phyloP scores from a whole-genome alignment of 2,329 filamentous ascomycete species.

The Blastomyces silverae region DNA sequence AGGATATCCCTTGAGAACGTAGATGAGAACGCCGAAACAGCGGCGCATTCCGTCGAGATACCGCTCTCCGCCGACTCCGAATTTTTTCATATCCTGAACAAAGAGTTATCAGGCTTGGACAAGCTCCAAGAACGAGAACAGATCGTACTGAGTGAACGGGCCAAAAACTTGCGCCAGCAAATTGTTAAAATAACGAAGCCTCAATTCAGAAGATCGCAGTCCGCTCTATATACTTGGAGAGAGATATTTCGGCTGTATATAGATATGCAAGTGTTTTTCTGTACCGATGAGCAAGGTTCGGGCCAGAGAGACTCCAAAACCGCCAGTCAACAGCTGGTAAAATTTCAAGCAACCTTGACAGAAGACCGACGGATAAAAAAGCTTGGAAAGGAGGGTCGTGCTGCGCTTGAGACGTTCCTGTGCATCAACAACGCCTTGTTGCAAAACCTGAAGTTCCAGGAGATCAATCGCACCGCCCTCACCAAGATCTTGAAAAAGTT shows the following conservation, averaged over 20 bases:
- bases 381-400: conserved; percentile 55
- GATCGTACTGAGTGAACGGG: conserved; percentile 55
- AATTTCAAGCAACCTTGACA: conserved; percentile 62
- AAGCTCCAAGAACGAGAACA: conserved; percentile 61
- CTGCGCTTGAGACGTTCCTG: conserved; percentile 62
- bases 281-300: conserved; percentile 63
- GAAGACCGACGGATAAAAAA: conserved; percentile 44
- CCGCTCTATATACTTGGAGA: conserved; percentile 68
- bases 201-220: conserved; percentile 54
- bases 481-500: conserved; percentile 87
- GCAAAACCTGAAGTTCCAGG: conserved; percentile 74
- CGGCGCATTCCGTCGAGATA: conserved; percentile 55
- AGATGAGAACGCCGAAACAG: conserved; percentile 18
- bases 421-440: conserved; percentile 67
- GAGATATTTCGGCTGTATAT: conserved; percentile 76
- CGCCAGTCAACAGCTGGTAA: conserved; percentile 61
- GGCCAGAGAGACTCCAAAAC: conserved; percentile 59
- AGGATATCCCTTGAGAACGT: background rate
- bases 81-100: conserved; percentile 71
- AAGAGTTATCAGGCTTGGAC: conserved; percentile 63
- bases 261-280: conserved; percentile 75
- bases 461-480: conserved; percentile 72
- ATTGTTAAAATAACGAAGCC: conserved; percentile 56
- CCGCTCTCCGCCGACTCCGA: conserved; percentile 69
- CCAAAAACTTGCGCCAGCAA: conserved; percentile 57